A percentile compares a stretch with the other conserved stretches of the same genome.
These are phyloP conservation scores for Trichoderma sp. DNA, from an alignment of 2,329 filamentous ascomycete species.

Conservation along the genomic window DNA sequence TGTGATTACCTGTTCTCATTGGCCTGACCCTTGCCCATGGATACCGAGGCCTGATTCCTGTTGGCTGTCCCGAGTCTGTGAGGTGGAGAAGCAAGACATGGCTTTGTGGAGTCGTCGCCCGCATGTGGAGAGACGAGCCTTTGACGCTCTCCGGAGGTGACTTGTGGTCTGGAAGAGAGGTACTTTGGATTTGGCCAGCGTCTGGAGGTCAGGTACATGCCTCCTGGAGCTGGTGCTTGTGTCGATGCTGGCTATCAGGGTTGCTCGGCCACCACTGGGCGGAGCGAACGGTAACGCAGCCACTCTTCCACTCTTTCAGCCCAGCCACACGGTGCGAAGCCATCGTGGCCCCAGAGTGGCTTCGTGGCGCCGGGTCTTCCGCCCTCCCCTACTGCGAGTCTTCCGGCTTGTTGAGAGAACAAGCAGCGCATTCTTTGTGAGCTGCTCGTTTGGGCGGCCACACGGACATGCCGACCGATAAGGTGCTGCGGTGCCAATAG, in stretches of 20 bases:
- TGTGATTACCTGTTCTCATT: background rate
- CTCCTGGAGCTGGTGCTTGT: background rate
- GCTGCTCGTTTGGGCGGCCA: background rate
- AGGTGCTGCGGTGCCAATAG: background rate
- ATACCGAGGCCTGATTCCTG: background rate
- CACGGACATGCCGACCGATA: constrained; percentile 1
- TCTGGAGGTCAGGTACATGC: constrained; percentile 2
- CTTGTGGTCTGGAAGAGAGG: background rate
- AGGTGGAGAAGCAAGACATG: constrained; percentile 7
- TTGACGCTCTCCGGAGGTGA: background rate
- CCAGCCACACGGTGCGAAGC: constrained; percentile 11
- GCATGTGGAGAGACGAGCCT: background rate
- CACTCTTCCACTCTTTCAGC: background rate
- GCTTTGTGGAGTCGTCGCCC: constrained; percentile 3
- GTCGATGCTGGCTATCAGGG: background rate
- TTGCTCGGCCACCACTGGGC: background rate
- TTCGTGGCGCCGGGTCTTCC: constrained; percentile 12
- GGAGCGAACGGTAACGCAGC: background rate
- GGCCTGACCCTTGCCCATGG: background rate
- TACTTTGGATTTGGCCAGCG: background rate
- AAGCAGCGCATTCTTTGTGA: background rate
- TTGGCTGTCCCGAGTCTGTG: constrained; percentile 11
- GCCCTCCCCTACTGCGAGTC: background rate
- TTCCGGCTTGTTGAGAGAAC: background rate
- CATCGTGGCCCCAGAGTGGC: background rate